Evolutionary conservation across 164 flowering plant species (phyloP), one percentile per base, ranked within the genome.

Genomic region (Echeveria elegans): DNA sequence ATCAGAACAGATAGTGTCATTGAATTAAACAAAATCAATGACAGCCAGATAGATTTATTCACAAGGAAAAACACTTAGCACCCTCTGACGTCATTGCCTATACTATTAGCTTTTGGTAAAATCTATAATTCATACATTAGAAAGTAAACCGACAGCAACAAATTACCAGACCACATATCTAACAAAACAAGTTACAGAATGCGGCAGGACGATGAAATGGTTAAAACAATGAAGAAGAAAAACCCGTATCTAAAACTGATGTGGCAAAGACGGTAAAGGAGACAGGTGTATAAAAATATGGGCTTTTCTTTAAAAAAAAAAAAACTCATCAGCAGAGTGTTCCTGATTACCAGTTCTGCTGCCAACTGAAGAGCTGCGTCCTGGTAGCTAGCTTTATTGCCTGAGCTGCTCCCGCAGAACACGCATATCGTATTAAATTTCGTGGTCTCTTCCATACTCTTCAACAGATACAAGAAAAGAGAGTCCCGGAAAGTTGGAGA

Each of bases 391-490:
- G 87, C 37, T 71, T 90, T 90, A 76, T 85, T 87, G 34, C 95
- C 97, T 1, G 90, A 77, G 71, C 92, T 87, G 79, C 95, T 90
- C 2, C 97, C 97, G 72, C 97, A 90, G 68, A 87, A 90, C 21
- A 90, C 94, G 75, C 97, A 90, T 65, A 90, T 84, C 75, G 90
- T 84, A 63, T 70, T 80, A 77, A 90, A 90, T 67, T 81, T 84
- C 1, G 97, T 28, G 18, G 28, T 26, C 61, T 28, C 32, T 28
- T 56, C 61, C 61, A 56, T 56, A 19, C 61, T 29, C 61, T 26
- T 56, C 32, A 26, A 15, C 12, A 56, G 34, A 56, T 16, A 53
- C 29, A 23, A n/a, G 9, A 28, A 28, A 1, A 56, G 61, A 29
- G 32, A 28, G 32, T 56, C 61, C 61, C 28, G 32, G 31, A 56